Percentiles rank a stretch among this genome's conserved stretches.
phyloP scores from a whole-genome alignment of 306 rosid genomes.

The Begonia peltatifolia region DNA sequence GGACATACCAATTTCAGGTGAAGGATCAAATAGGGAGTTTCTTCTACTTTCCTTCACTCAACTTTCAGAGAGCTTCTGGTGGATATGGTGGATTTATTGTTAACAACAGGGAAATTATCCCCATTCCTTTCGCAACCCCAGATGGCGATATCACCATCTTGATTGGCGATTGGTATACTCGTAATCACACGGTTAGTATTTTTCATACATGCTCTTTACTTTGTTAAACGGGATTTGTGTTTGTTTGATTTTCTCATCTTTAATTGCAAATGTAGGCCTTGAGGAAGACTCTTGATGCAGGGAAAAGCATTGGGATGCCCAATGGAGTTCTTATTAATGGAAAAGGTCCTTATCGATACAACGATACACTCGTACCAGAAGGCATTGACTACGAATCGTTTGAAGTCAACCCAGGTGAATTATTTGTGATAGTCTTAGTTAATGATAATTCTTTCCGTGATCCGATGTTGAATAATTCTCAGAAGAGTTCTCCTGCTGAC shows the following conservation, averaged over 20 bases:
- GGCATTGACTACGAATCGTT: conserved; percentile 44
- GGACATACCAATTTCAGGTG: conserved; percentile 87
- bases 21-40: conserved; percentile 97
- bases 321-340: conserved; percentile 95
- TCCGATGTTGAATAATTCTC: background rate
- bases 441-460: no score
- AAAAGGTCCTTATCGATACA: conserved; percentile 80
- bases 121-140: conserved; percentile 60
- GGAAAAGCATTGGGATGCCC: conserved; percentile 65
- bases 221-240: background rate
- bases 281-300: conserved; percentile 43
- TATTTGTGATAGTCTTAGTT: background rate
- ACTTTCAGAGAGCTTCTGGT: conserved; percentile 77
- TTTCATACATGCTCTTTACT: background rate
- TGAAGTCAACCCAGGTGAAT: conserved; percentile 60
- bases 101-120: conserved; percentile 38
- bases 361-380: conserved; percentile 55
- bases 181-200: conserved; percentile 50
- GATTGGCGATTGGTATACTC: conserved; percentile 77
- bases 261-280: conserved; percentile 31
- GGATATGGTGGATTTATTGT: conserved; percentile 72
- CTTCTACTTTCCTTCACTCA: conserved; percentile 71
- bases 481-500: background rate
- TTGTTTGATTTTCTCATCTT: background rate
- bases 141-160: conserved; percentile 53